Percentiles rank a stretch among this genome's conserved stretches.
These are phyloP conservation scores for Vaccinium darrowii DNA, from an alignment of 148 eudicot species.

Conservation along the genomic window DNA sequence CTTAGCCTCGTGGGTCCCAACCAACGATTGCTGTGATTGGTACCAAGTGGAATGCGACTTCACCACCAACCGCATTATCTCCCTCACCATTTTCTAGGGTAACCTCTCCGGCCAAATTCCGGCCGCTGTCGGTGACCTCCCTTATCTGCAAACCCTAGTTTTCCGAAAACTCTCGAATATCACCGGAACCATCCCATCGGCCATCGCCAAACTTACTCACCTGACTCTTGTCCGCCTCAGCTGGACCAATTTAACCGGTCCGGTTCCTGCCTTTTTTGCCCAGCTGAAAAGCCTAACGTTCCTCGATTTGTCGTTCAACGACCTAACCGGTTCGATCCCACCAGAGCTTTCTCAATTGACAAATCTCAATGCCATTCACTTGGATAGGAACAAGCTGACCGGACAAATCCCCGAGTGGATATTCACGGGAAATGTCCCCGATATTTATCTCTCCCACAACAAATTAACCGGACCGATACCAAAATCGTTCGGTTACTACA, in stretches of 20 bases:
- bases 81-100: conserved; percentile 23
- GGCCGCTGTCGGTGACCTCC: conserved; percentile 29
- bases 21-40: conserved; percentile 46
- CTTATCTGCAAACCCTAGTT: neutral
- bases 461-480: conserved; percentile 42
- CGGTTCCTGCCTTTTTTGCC: too few relatives aligned
- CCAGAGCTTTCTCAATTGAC: conserved; percentile 30
- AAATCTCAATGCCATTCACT: conserved; percentile 22
- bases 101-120: conserved; percentile 39
- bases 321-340: conserved; percentile 43
- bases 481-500: conserved; percentile 28
- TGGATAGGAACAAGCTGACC: conserved; percentile 42
- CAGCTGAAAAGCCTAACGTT: conserved; percentile 15
- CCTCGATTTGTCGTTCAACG: conserved; percentile 41
- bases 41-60: conserved; percentile 29
- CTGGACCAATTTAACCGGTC: too few relatives aligned
- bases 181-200: too few relatives aligned
- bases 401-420: conserved; percentile 37
- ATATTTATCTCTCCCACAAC: conserved; percentile 34
- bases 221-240: too few relatives aligned
- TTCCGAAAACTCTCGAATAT: too few relatives aligned
- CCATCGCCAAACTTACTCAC: too few relatives aligned
- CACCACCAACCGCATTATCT: conserved; percentile 31
- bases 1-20: conserved; percentile 39
- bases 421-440: neutral